phyloP scores from a whole-genome alignment of 306 rosid species.

The Trifolium dubium region DNA sequence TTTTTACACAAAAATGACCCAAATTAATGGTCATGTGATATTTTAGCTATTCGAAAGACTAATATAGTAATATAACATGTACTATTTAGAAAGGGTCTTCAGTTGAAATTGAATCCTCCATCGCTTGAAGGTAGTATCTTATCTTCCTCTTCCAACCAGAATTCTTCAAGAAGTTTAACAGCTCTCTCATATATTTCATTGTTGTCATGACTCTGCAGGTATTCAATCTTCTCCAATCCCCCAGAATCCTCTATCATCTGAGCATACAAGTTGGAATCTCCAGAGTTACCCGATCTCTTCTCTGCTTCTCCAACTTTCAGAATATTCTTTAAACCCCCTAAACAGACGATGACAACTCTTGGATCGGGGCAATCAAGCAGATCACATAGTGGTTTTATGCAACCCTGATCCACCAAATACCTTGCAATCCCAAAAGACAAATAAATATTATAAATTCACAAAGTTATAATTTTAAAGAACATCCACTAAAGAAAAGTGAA shows the following conservation, averaged over 20 bases:
- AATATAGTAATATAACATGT: not conserved
- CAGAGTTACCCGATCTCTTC: slow-evolving; percentile 54
- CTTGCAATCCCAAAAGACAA: slow-evolving; percentile 49
- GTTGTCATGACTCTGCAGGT: slow-evolving; percentile 84
- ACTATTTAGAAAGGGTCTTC: slow-evolving; percentile 47
- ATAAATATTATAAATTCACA: not conserved
- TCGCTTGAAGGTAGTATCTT: slow-evolving; percentile 62
- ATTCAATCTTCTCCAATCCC: slow-evolving; percentile 83
- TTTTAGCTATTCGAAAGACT: not conserved
- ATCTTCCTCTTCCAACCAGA: slow-evolving; percentile 78
- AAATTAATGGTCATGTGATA: not conserved
- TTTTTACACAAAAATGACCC: slow-evolving; percentile 11
- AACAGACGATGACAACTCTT: slow-evolving; percentile 72
- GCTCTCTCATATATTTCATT: slow-evolving; percentile 81
- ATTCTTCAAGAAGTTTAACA: slow-evolving; percentile 77
- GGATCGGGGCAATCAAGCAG: slow-evolving; percentile 87
- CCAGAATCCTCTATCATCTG: slow-evolving; percentile 81
- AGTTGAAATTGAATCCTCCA: slow-evolving; percentile 83
- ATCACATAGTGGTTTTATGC: slow-evolving; percentile 88
- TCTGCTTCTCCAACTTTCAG: slow-evolving; percentile 81
- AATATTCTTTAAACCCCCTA: slow-evolving; percentile 81
- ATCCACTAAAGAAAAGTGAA: not conserved
- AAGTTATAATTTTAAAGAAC: not conserved
- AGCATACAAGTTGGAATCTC: slow-evolving; percentile 71
- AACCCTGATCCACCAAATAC: slow-evolving; percentile 70